Evolutionary conservation across 495 filamentous ascomycete species (phyloP).

Genomic region (Talaromyces thailandensis): DNA sequence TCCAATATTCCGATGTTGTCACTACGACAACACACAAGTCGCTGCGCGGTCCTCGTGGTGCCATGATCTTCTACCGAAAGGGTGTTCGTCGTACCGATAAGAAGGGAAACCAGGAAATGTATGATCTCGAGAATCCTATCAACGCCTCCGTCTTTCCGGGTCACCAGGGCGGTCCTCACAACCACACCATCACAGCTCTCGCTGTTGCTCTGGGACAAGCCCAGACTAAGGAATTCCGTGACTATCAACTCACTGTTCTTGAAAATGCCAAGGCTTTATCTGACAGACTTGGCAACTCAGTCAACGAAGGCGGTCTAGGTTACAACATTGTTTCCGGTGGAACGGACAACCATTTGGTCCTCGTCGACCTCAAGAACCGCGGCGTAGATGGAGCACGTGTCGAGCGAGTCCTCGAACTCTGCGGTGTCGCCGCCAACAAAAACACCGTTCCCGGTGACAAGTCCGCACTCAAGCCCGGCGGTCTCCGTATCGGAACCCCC

Average conservation of each 20-base stretch:
- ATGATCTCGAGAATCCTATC: slow-evolving; percentile 92
- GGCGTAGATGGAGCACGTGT: slow-evolving; percentile 87
- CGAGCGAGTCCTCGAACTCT: slow-evolving; percentile 92
- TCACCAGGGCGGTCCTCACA: slow-evolving; percentile 98
- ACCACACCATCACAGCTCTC: slow-evolving; percentile 99
- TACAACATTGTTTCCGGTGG: slow-evolving; percentile 94
- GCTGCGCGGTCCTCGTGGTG: slow-evolving; percentile 93
- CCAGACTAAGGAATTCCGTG: slow-evolving; percentile 84
- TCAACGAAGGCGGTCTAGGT: slow-evolving; percentile 59
- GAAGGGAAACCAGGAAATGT: slow-evolving; percentile 79
- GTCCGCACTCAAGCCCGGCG: slow-evolving; percentile 87
- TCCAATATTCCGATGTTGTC: slow-evolving; percentile 90
- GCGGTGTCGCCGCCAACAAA: slow-evolving; percentile 99
- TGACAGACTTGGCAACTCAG: slow-evolving; percentile 38
- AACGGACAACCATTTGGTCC: slow-evolving; percentile 97
- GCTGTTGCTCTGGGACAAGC: slow-evolving; percentile 96
- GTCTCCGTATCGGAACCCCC: slow-evolving; percentile 91
- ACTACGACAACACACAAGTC: slow-evolving; percentile 99
- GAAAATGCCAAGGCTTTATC: slow-evolving; percentile 88
- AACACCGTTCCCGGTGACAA: slow-evolving; percentile 98
- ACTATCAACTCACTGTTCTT: slow-evolving; percentile 89
- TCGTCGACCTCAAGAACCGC: slow-evolving; percentile 78
- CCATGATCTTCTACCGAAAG: slow-evolving; percentile 99
- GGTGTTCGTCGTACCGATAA: slow-evolving; percentile 88
- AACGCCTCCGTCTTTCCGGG: slow-evolving; percentile 99